Evolutionary conservation across 208 protist species (phyloP), one percentile per base, ranked within the genome.

Genomic region (Crithidia thermophila): DNA sequence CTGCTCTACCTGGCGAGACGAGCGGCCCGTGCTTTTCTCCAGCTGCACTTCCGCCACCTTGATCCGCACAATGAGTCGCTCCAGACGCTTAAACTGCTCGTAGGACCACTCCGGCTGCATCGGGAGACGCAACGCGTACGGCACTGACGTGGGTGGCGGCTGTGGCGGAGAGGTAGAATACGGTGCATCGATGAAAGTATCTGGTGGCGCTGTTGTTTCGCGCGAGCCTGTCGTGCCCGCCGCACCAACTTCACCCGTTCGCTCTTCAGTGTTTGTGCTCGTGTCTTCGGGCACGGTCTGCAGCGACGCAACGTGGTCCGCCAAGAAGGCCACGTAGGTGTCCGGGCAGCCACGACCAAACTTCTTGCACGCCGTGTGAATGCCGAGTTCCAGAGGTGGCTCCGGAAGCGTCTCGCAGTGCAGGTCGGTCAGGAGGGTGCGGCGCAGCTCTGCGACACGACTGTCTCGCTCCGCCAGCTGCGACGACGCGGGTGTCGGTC

Each of bases 321-420:
- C 42, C 4, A 93, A 71, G 64, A 90, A 93, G 1, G 57, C 50
- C 11, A 86, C 70, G 62, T 93, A 93, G 31, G 70, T 40, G 33
- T 83, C 73, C 0, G 82, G 78, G 55, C 87, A 93, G 20, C 60
- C 68, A 10, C 75, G 56, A 9, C 82, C 87, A 60, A 85, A 86
- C 50, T 81, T 87, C 13, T 73, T 57, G 65, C 87, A 93, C 0
- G 87, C 57, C 13, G 83, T 72, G 65, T 93, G 87, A 30, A 88
- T 61, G 25, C 87, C 87, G 7, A 87, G 39, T 33, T 79, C 50
- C 13, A 42, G 69, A 21, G 87, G 83, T 2, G 87, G 83, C 14
- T 67, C 68, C 0, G 83, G 81, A 4, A 83, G 13, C 37, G 4
- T 8, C 34, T 65, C 53, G 4, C 58, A 3, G 21, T 40, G 27